phyloP scores from a whole-genome alignment of 1,139 yeast genomes.

The Candida sanyaensis region DNA sequence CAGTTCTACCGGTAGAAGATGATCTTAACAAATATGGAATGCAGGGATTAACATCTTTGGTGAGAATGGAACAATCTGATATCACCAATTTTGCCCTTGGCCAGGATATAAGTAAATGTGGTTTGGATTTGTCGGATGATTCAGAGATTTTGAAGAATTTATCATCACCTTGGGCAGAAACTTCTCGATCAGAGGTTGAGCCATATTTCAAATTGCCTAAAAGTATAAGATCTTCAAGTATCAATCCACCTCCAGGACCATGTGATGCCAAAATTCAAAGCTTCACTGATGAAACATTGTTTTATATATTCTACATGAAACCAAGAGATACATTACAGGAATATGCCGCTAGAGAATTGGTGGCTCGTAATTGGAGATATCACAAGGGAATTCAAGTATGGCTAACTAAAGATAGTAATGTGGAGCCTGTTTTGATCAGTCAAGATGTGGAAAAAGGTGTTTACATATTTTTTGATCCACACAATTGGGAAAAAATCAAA shows the following conservation, averaged over 20 bases:
- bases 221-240: slow-evolving; percentile 52
- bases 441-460: slow-evolving; percentile 91
- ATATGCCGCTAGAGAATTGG: slow-evolving; percentile 86
- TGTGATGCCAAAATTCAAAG: slow-evolving; percentile 71
- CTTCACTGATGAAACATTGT: slow-evolving; percentile 89
- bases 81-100: slow-evolving; percentile 78
- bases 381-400: slow-evolving; percentile 95
- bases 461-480: slow-evolving; percentile 96
- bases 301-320: slow-evolving; percentile 90
- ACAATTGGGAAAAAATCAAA: slow-evolving; percentile 92
- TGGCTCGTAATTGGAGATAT: slow-evolving; percentile 92
- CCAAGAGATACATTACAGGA: slow-evolving; percentile 95
- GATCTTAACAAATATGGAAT: slow-evolving; percentile 68
- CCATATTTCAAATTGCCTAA: slow-evolving; percentile 70
- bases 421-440: slow-evolving; percentile 85
- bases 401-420: slow-evolving; percentile 91
- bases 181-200: slow-evolving; percentile 87
- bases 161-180: slow-evolving; percentile 94
- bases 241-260: slow-evolving; percentile 44
- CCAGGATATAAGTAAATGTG: slow-evolving; percentile 74
- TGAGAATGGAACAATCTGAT: slow-evolving; percentile 68
- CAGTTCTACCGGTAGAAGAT: slow-evolving; percentile 10
- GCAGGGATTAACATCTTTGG: slow-evolving; percentile 66
- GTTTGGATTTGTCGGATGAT: slow-evolving; percentile 57
- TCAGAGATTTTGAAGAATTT: slow-evolving; percentile 66